Percentiles rank a stretch among this genome's conserved stretches.
phyloP scores from a whole-genome alignment of 2,329 filamentous ascomycete species.

The Cladosporium sphaerospermum region DNA sequence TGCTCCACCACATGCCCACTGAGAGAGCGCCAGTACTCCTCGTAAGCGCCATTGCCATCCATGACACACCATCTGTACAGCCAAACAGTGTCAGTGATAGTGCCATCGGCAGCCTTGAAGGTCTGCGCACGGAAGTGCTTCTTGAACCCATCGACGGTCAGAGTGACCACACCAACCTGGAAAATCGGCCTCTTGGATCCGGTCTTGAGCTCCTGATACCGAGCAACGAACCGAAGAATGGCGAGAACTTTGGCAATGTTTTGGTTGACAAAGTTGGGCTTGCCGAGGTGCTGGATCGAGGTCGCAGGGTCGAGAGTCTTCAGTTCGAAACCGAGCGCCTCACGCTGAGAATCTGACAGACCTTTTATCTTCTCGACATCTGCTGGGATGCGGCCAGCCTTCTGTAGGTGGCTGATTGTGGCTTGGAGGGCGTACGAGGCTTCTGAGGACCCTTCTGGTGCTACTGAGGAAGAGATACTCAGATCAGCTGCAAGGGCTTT shows the following conservation, averaged over 20 bases:
- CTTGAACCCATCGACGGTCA: background rate
- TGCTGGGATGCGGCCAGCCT: background rate
- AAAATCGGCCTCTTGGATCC: background rate
- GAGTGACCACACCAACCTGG: slow-evolving; percentile 9
- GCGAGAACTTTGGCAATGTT: slow-evolving; percentile 3
- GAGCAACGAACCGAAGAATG: background rate
- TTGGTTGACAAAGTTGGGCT: slow-evolving; percentile 4
- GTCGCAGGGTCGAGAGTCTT: background rate
- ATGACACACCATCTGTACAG: slow-evolving; percentile 10
- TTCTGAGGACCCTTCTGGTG: background rate
- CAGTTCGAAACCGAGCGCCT: background rate
- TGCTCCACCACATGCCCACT: background rate
- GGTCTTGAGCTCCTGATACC: background rate
- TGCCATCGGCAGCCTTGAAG: background rate
- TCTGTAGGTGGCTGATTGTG: background rate
- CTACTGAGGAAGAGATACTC: background rate
- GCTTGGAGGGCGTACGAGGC: background rate
- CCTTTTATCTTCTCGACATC: background rate
- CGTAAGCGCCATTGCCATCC: background rate
- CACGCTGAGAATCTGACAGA: background rate
- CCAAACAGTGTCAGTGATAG: slow-evolving; percentile 13
- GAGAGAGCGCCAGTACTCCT: slow-evolving; percentile 13
- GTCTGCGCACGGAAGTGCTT: slow-evolving; percentile 7
- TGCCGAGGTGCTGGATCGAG: background rate
- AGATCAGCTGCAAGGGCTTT: background rate